Conservation (phyloP, 352 stramenopile genomes). For the Aphanomyces cochlioides region DNA sequence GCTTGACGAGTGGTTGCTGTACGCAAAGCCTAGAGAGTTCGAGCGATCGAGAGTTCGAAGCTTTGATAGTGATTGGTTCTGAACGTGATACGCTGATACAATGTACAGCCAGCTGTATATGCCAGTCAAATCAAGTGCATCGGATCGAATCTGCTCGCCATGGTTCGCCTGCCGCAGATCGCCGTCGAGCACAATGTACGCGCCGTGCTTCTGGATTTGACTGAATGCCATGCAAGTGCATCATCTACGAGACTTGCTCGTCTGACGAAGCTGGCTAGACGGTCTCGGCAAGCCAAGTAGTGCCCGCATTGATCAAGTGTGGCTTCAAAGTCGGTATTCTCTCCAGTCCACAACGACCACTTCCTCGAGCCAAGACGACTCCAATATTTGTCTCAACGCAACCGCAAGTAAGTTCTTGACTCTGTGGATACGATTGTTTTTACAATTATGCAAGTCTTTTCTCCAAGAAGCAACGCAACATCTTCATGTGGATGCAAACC, state of each 20-base stretch:
- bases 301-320: slow-evolving; percentile 39
- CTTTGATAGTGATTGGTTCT: too few relatives aligned
- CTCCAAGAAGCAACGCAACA: slow-evolving; percentile 32
- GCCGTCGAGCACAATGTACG: slow-evolving; percentile 43
- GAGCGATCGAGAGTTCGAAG: too few relatives aligned
- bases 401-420: neutral
- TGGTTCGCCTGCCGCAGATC: slow-evolving; percentile 2
- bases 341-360: neutral
- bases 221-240: slow-evolving; percentile 21
- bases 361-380: neutral
- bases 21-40: too few relatives aligned
- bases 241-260: neutral
- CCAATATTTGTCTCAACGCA: neutral
- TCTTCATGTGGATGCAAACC: slow-evolving; percentile 25
- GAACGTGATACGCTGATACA: too few relatives aligned
- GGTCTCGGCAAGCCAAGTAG: slow-evolving; percentile 34
- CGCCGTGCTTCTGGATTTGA: slow-evolving; percentile 47
- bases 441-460: neutral
- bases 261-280: neutral
- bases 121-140: neutral
- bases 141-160: neutral
- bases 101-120: too few relatives aligned
- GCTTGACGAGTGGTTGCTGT: too few relatives aligned
- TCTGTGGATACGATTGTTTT: neutral
- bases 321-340: slow-evolving; percentile 23